Conservation (phyloP, 2,329 filamentous ascomycete species). For the Coleophoma cylindrospora region DNA sequence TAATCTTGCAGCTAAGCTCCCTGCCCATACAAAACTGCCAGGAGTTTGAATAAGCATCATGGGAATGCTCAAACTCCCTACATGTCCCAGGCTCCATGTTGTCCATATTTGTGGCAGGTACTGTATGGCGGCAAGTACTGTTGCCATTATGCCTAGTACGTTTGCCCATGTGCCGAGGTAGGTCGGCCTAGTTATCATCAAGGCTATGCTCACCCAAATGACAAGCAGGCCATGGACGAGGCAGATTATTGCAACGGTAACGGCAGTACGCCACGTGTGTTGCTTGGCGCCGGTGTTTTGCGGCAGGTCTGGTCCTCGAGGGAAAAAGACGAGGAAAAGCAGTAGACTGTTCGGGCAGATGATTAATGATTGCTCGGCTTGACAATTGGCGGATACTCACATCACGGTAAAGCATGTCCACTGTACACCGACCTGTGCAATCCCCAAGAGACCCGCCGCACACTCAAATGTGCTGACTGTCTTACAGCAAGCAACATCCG, state of each 20-base stretch:
- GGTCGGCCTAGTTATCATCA: slow-evolving; percentile 57
- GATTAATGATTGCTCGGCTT: neutral
- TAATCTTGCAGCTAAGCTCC: slow-evolving; percentile 73
- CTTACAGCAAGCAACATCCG: slow-evolving; percentile 81
- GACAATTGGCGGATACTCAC: slow-evolving; percentile 45
- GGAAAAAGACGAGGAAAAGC: slow-evolving; percentile 94
- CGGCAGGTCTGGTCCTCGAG: slow-evolving; percentile 47
- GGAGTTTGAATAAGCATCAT: slow-evolving; percentile 99
- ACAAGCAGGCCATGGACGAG: slow-evolving; percentile 70
- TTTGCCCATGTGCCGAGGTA: slow-evolving; percentile 78
- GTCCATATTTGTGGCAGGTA: slow-evolving; percentile 95
- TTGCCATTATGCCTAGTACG: slow-evolving; percentile 73
- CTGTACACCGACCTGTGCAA: slow-evolving; percentile 86
- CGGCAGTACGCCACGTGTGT: slow-evolving; percentile 72
- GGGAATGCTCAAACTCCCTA: slow-evolving; percentile 86
- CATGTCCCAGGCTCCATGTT: slow-evolving; percentile 78
- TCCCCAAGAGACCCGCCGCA: slow-evolving; percentile 77
- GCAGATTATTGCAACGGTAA: slow-evolving; percentile 68
- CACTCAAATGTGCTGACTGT: slow-evolving; percentile 79
- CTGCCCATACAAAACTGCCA: slow-evolving; percentile 84
- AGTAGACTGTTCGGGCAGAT: slow-evolving; percentile 59
- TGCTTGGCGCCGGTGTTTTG: slow-evolving; percentile 34
- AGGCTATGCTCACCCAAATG: slow-evolving; percentile 62
- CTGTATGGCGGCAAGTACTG: slow-evolving; percentile 76
- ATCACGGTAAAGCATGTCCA: slow-evolving; percentile 91